Base-by-base conservation (phyloP, 495 filamentous ascomycete genomes). In the Aspergillus asperescens region DNA sequence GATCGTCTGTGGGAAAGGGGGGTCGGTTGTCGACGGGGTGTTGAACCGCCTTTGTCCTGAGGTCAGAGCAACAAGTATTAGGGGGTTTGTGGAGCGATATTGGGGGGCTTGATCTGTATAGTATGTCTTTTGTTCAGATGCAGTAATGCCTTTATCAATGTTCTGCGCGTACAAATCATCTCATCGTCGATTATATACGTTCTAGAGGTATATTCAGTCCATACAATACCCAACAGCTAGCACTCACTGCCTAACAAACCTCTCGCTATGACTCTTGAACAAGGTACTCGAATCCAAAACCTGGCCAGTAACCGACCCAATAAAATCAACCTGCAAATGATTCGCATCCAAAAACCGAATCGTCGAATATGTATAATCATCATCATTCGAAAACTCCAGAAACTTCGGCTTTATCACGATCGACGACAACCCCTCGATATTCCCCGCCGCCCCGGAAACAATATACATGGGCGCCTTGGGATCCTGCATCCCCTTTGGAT, bases 381-480 rank as follows among this genome's bases (percentile, higher is more conserved):
- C 73, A 0, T 68, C 78, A 49, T 83, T 81, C 8, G 71, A 77
- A 52, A 82, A 83, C n/a, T 61, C 65, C 35, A 77, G 79, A 22
- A 63, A 76, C 24, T 67, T 55, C 5, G 70, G 61, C 51, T 76
- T 69, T 1, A 25, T 62, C 3, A 74, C 74, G 0, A 78, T 66
- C 0, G 59, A 37, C 16, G 56, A 66, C 24, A 75, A 19, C 0
- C 73, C 74, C 47, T 75, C 74, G 55, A 77, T 75, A 34, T 77
- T 77, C 9, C 74, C 75, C 2, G 72, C 67, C 0, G 68, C 74
- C 6, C 75, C 76, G 37, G 74, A 68, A 43, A 73, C 61, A 29
- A 82, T 80, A 56, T 81, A 82, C 79, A 81, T 72, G 0, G 80
- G 77, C 1, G 77, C 79, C 25, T 61, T 65, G 13, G 80, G 80